Evolutionary conservation across 225 moss, liverwort and hornwort genomes (phyloP), one percentile per base, ranked within the genome.

Genomic region (Antitrichia curtipendula): DNA sequence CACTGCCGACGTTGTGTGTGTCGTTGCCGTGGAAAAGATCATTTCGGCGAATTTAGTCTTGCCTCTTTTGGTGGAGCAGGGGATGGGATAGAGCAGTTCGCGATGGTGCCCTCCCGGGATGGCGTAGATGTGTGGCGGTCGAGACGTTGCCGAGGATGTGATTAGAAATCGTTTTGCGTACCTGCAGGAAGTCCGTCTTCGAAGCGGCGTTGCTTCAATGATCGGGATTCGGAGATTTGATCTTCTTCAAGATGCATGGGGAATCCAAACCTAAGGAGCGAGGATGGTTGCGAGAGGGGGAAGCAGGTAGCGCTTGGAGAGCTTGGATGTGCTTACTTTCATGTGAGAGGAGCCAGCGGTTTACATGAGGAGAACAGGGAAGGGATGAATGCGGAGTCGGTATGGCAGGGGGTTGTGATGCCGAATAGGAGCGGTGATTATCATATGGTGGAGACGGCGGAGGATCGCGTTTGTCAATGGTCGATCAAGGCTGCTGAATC

Each of bases 361-460:
- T 78, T 87, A 43, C 59, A 85, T 88, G 91, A 90, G 86, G 85
- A 75, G 85, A 41, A 87, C 75, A 62, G 83, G 82, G 82, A 89
- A 83, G 86, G 90, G 90, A 87, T 88, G 87, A 91, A 86, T 87
- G 69, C 45, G 86, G 86, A 87, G 87, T 91, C 85, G 83, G 86
- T 88, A 70, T 80, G 68, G 80, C 79, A 83, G 77, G 82, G 89
- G 64, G 75, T 72, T 87, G 82, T 71, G 59, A 78, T 54, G 45
- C 82, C 59, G 84, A 88, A 63, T 59, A 47, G 49, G 57, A 53
- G 87, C 58, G 82, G 63, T 85, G 72, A 58, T 71, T 87, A 65
- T 71, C 81, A 50, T 78, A 84, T 84, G 86, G 77, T 89, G 90
- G 85, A 87, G 87, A 72, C 84, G 78, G 87, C 61, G 81, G 81